Conservation (phyloP, 345 rosid genomes). For the Lepidium didymum region DNA sequence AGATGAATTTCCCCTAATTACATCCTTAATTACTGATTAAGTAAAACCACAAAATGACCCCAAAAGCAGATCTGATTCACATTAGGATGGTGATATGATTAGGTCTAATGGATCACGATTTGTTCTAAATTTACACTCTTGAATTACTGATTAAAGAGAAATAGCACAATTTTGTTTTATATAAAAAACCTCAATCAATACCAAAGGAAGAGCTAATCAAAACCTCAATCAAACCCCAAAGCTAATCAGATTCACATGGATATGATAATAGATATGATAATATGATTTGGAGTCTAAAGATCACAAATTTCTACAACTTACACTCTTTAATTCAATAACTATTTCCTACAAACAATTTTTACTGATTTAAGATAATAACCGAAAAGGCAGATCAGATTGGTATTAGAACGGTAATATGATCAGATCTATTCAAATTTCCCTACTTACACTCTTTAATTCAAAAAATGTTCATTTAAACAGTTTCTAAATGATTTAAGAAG, state of each 20-base stretch:
- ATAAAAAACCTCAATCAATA: too few species aligned
- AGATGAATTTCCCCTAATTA: neutral
- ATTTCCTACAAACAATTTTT: neutral
- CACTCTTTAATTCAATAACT: neutral
- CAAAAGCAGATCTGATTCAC: too few species aligned
- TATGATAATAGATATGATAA: neutral
- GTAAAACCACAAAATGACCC: too few species aligned
- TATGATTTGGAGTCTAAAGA: neutral
- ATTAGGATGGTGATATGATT: too few species aligned
- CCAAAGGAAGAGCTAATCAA: too few species aligned
- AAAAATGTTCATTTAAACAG: neutral
- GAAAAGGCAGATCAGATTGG: neutral
- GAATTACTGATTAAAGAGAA: too few species aligned
- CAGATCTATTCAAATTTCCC: neutral
- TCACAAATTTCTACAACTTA: neutral
- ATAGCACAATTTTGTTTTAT: too few species aligned
- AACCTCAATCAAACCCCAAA: too few species aligned
- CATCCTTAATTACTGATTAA: neutral
- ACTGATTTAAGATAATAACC: neutral
- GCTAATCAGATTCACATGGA: too few species aligned
- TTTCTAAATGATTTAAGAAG: neutral
- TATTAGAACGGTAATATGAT: neutral
- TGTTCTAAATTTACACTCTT: neutral
- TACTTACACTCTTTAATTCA: neutral
- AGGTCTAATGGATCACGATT: neutral